phyloP scores from a whole-genome alignment of 2,329 filamentous ascomycete genomes.

The Biscogniauxia mediterranea region DNA sequence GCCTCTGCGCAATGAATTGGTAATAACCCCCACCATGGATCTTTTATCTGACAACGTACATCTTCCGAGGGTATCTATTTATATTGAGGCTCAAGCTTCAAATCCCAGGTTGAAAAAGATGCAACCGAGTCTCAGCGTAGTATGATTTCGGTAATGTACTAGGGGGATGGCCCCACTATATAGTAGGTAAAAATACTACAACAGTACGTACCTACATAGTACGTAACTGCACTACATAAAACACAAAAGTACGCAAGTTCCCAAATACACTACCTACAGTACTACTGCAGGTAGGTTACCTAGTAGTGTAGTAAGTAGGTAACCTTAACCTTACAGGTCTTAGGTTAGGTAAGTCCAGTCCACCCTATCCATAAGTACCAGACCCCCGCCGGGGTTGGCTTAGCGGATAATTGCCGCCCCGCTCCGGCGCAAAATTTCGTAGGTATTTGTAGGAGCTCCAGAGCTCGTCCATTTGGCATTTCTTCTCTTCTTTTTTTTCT shows the following conservation, averaged over 20 bases:
- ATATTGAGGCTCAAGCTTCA: background rate
- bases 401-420: slow-evolving; percentile 37
- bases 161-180: too few relatives aligned
- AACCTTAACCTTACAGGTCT: too few relatives aligned
- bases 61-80: background rate
- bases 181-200: too few relatives aligned
- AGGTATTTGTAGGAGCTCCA: slow-evolving; percentile 17
- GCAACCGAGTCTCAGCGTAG: background rate
- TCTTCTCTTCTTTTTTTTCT: slow-evolving; percentile 51
- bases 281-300: too few relatives aligned
- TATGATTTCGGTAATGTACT: background rate
- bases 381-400: background rate
- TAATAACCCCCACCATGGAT: slow-evolving; percentile 17
- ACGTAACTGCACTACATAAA: too few relatives aligned
- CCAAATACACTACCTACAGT: too few relatives aligned
- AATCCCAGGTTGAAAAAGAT: background rate
- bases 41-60: slow-evolving; percentile 3
- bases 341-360: too few relatives aligned
- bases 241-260: too few relatives aligned
- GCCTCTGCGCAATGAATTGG: slow-evolving; percentile 6
- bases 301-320: too few relatives aligned
- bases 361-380: too few relatives aligned
- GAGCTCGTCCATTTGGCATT: slow-evolving; percentile 32
- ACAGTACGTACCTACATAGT: too few relatives aligned
- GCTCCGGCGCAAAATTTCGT: slow-evolving; percentile 30